Base-by-base conservation (phyloP, 768 basidiomycete species). In the Pleurotus giganteus region DNA sequence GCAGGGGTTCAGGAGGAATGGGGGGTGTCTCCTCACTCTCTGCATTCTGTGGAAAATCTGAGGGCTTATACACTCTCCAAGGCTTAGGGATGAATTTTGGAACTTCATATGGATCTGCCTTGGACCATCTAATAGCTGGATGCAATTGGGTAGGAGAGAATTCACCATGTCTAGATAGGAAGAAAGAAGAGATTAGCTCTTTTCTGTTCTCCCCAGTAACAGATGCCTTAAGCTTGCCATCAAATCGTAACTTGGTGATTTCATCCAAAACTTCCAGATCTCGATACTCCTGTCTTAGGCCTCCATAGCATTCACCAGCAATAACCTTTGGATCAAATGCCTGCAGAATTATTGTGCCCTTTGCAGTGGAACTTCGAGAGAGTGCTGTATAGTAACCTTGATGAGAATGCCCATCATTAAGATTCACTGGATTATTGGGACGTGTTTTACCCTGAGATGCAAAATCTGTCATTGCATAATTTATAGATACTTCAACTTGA, bases 381-480 rank as follows among this genome's bases (percentile, higher is more conserved):
- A 63, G 39, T 32, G 47, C 45, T 15, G 62, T 63, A 47, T 61
- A 63, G 43, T 51, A 55, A 17, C 51, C 37, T 42, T 57, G 56
- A 58, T 62, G 61, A 26, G 23, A 31, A 11, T 29, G 19, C 7
- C 60, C 63, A 21, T 61, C 49, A 13, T 53, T 59, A 2, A 72
- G 36, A 58, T 73, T 58, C 1, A 69, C 67, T 4, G 66, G 56
- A 59, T 74, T 74, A 2, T 11, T 47, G 1, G n/a, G n/a, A 13
- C 67, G 28, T 15, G 63, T 67, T 43, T 54, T 61, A 19, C 62
- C 62, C 56, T 63, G 61, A 8, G 56, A 60, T n/a, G 55, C 29
- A 53, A 57, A 63, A 39, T 65, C 66, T n/a, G 64, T 68, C 60
- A 69, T 67, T n/a, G n/a, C n/a, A n/a, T n/a, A n/a, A n/a, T n/a